Percentiles rank a stretch among this genome's conserved stretches.
phyloP scores from a whole-genome alignment of 208 protist genomes.

The Wallacemonas collosoma region DNA sequence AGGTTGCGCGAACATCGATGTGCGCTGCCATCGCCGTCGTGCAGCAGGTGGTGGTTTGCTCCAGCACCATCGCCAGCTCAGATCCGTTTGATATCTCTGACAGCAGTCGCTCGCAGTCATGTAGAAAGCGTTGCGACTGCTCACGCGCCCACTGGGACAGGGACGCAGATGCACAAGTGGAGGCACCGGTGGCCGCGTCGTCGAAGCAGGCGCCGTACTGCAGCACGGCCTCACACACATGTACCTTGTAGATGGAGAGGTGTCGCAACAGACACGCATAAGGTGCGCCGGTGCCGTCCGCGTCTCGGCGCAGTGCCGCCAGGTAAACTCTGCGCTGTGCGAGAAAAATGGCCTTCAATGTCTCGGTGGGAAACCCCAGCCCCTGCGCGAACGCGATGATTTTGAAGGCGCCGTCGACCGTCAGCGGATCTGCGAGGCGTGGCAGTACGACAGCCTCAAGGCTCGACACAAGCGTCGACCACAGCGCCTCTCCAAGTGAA shows the following conservation, averaged over 20 bases:
- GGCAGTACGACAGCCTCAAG: constrained; percentile 60
- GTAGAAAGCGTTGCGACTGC: constrained; percentile 48
- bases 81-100: constrained; percentile 66
- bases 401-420: constrained; percentile 70
- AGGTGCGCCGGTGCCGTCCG: constrained; percentile 39
- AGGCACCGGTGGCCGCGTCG: constrained; percentile 19
- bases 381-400: constrained; percentile 59
- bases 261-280: constrained; percentile 64
- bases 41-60: constrained; percentile 62
- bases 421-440: constrained; percentile 56
- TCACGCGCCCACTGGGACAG: constrained; percentile 60
- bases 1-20: constrained; percentile 51
- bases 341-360: constrained; percentile 62
- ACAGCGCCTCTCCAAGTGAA: constrained; percentile 30
- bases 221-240: constrained; percentile 70
- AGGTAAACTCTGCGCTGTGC: constrained; percentile 48
- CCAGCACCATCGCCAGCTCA: constrained; percentile 72
- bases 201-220: constrained; percentile 80
- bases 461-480: constrained; percentile 34
- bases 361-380: constrained; percentile 37
- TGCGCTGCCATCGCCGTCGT: constrained; percentile 40
- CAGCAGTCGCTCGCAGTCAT: constrained; percentile 40
- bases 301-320: constrained; percentile 41
- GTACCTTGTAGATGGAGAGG: constrained; percentile 75
- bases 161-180: not conserved